Conservation (phyloP, 805 yeast species). For the Starmerella khaoyaiensis region DNA sequence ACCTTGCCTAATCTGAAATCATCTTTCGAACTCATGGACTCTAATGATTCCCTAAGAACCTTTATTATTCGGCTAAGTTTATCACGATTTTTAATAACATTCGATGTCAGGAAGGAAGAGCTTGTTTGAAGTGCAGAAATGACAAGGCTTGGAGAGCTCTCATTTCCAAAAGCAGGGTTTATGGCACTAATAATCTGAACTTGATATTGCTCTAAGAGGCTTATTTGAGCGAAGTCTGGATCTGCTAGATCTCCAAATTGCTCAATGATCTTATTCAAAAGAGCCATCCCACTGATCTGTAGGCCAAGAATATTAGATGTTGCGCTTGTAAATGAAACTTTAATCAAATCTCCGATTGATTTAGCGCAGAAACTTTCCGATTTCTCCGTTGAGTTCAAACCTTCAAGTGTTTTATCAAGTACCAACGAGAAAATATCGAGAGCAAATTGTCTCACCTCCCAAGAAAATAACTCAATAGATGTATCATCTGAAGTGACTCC, state of each 20-base stretch:
- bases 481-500: slow-evolving; percentile 18
- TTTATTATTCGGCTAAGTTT: slow-evolving; percentile 46
- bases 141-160: slow-evolving; percentile 60
- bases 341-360: slow-evolving; percentile 45
- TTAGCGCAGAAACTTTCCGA: slow-evolving; percentile 21
- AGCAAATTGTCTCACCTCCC: slow-evolving; percentile 35
- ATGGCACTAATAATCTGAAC: slow-evolving; percentile 87
- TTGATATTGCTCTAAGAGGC: slow-evolving; percentile 79
- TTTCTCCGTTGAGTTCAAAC: slow-evolving; percentile 18
- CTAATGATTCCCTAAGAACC: slow-evolving; percentile 53
- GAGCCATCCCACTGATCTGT: slow-evolving; percentile 49
- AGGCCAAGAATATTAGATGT: slow-evolving; percentile 53
- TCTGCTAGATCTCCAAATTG: slow-evolving; percentile 51
- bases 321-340: slow-evolving; percentile 67
- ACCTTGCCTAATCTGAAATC: slow-evolving; percentile 29
- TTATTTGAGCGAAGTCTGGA: slow-evolving; percentile 56
- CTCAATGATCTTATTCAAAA: slow-evolving; percentile 51
- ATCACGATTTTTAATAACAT: slow-evolving; percentile 36
- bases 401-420: slow-evolving; percentile 18
- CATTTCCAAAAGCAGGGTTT: slow-evolving; percentile 68
- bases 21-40: slow-evolving; percentile 32
- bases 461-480: slow-evolving; percentile 30
- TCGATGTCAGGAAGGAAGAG: slow-evolving; percentile 60
- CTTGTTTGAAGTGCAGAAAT: slow-evolving; percentile 65
- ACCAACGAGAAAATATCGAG: slow-evolving; percentile 27